Evolutionary conservation across 108 stramenopile genomes (phyloP).

Genomic region (Cylindrotheca fusiformis): DNA sequence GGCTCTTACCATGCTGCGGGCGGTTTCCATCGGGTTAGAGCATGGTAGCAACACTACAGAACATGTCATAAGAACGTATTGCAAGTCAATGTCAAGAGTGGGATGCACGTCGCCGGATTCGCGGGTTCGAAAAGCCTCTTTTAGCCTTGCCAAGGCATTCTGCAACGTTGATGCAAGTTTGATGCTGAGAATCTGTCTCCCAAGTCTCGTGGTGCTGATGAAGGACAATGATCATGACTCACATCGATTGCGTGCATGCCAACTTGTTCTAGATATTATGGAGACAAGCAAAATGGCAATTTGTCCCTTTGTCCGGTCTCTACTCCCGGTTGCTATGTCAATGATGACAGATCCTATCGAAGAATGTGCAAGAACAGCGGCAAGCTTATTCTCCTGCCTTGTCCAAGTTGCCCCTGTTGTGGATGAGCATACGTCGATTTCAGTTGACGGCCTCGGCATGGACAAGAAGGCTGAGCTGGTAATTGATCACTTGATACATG

Average conservation of each 20-base stretch:
- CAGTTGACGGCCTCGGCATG: neutral
- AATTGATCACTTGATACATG: slow-evolving; percentile 84
- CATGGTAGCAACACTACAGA: neutral
- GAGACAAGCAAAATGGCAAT: slow-evolving; percentile 17
- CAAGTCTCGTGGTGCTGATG: slow-evolving; percentile 2
- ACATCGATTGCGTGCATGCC: slow-evolving; percentile 15
- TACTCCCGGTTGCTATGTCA: slow-evolving; percentile 74
- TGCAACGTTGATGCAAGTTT: slow-evolving; percentile 7
- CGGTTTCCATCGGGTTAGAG: slow-evolving; percentile 12
- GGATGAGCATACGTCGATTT: slow-evolving; percentile 19
- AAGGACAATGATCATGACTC: slow-evolving; percentile 13
- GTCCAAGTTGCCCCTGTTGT: slow-evolving; percentile 80
- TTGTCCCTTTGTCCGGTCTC: slow-evolving; percentile 61
- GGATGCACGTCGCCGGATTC: slow-evolving; percentile 1
- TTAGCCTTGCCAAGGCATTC: slow-evolving; percentile 9
- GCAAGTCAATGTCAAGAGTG: neutral
- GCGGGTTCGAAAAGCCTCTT: neutral
- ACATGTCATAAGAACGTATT: slow-evolving; percentile 11
- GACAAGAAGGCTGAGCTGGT: slow-evolving; percentile 41
- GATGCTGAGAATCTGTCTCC: slow-evolving; percentile 17
- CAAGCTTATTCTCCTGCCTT: slow-evolving; percentile 68
- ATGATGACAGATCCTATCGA: slow-evolving; percentile 67
- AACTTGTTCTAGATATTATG: slow-evolving; percentile 20
- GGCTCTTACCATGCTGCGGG: slow-evolving; percentile 10
- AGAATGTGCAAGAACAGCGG: slow-evolving; percentile 60